Evolutionary conservation across 2,329 filamentous ascomycete genomes (phyloP), one percentile per base, ranked within the genome.

Genomic region (Phialophora macrospora): DNA sequence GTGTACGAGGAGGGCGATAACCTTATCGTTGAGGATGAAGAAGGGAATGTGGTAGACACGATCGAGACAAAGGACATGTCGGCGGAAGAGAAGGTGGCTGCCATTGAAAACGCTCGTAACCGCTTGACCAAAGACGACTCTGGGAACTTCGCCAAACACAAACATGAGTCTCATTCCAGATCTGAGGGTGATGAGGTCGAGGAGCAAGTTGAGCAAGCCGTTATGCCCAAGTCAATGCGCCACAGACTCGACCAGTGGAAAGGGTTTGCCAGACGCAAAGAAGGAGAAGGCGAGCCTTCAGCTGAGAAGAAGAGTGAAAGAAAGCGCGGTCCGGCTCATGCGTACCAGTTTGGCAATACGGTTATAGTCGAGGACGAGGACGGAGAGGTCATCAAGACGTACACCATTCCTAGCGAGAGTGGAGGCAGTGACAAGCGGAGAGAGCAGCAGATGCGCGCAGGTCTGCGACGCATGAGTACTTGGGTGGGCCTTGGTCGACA

Each of bases 1-100:
- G 84, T 93, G 0, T 97, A 90, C 71, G 87, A 93, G 69, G 93
- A 97, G 78, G 93, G 93, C 1, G 77, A 88, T 60, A 78, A 96
- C 24, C 85, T 95, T 46, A 80, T 97, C 6, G 87, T 96, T 63
- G 94, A 98, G 77, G 90, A 96, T 72, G 83, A 88, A 68, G 90
- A 97, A 64, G 94, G 94, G 7, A 93, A 97, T 62, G 93, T 97
- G 2, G 76, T 97, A 5, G 86, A 86, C 20, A 86, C 91, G 0
- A 83, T 88, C 69, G 77, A 85, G 49, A 83, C 76, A 11, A 74
- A 70, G 17, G 71, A 79, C 38, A 74, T 81, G 68, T 78, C 77
- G 54, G 83, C 85, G 4, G 84, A 85, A n/a, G 85, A 92, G 70
- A 78, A 88, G 54, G 79, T 85, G 56, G 85, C 87, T 72, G 83